Evolutionary conservation across 176 grass and related monocot species (phyloP), one percentile per base, ranked within the genome.

Genomic region (Eleusine indica): DNA sequence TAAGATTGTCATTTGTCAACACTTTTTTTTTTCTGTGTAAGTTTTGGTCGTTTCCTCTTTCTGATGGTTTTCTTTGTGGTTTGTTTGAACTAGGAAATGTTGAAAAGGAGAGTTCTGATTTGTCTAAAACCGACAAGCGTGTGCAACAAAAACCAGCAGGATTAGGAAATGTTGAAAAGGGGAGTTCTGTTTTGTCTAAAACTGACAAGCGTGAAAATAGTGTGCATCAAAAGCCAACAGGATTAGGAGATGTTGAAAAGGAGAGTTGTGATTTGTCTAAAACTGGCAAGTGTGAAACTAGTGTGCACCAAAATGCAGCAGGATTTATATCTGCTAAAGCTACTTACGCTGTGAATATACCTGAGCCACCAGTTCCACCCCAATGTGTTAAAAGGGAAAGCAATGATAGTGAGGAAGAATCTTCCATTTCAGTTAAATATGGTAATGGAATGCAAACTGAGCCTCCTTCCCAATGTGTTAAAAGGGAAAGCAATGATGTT

Each of bases 161-260:
- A 81, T 69, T 71, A 92, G 88, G 87, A 52, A 65, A 30, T 69
- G 64, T 62, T 68, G 82, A 90, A 88, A 94, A 86, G 70, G 87
- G 47, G 49, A 75, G 30, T 37, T 60, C 72, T 63, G 40, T 65
- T 84, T 84, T 70, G 22, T 75, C 56, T 15, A 83, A 73, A 87
- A 85, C 56, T 49, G 53, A 82, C 15, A 82, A 84, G n/a, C 70
- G 2, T 35, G 32, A 35, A 35, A 35, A 2, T 35, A 35, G 61
- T 58, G 53, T 82, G 40, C 73, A 78, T 19, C 71, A 14, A 37
- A 64, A 48, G 71, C 48, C 77, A 60, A 5, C 65, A 37, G 32
- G 32, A 35, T 35, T 73, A 92, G 88, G 87, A 52, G 58, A 30
- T 69, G 64, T 62, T 68, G 82, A 90, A 88, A 94, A 86, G 70